These are phyloP conservation scores for Trichomonas vaginalis DNA, from an alignment of 208 protist genomes.

Conservation along the genomic window DNA sequence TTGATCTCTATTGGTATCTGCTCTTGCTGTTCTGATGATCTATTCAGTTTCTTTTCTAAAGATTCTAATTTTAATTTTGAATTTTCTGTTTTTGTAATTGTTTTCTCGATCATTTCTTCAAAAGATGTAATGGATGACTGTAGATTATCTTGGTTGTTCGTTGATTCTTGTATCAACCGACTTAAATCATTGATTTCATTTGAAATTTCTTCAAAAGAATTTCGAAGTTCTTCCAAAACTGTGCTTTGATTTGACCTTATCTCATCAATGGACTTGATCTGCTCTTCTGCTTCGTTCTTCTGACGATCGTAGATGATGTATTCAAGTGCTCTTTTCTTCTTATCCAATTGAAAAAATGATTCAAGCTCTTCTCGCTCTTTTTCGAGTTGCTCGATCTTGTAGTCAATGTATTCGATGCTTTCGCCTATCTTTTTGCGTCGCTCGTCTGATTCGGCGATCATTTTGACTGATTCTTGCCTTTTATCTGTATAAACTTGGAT, in stretches of 20 bases:
- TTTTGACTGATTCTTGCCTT: background rate
- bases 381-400: background rate
- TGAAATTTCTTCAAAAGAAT: background rate
- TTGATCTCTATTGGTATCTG: background rate
- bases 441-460: background rate
- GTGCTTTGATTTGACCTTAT: background rate
- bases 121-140: background rate
- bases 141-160: background rate
- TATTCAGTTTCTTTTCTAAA: background rate
- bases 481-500: background rate
- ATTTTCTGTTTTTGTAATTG: background rate
- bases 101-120: background rate
- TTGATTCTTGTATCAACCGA: background rate
- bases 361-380: conserved; percentile 7
- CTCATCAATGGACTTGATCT: background rate
- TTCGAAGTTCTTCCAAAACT: background rate
- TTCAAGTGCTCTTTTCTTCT: background rate
- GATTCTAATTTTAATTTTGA: background rate
- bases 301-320: background rate
- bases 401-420: background rate
- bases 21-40: background rate
- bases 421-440: background rate
- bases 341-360: background rate
- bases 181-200: background rate
- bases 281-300: background rate